Conservation (phyloP, 371 early-diverging fungal genomes). For the Mucor velutinosus region DNA sequence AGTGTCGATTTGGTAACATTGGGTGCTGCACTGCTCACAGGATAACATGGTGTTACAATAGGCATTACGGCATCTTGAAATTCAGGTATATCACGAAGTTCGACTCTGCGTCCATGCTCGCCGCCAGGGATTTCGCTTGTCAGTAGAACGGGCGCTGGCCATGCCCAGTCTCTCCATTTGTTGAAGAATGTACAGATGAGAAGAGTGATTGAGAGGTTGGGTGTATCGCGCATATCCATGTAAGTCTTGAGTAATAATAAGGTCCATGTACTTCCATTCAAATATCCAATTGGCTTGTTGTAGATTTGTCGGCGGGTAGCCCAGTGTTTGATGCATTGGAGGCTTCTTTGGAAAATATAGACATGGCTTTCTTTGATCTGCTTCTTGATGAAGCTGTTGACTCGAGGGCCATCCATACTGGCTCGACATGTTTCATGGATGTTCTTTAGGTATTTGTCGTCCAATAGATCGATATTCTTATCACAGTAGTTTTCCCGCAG, state of each 20-base stretch:
- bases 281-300: constrained; percentile 40
- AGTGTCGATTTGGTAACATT: constrained; percentile 36
- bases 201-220: constrained; percentile 3
- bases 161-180: constrained; percentile 41
- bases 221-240: neutral
- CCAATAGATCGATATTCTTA: constrained; percentile 26
- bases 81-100: constrained; percentile 14
- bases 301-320: constrained; percentile 36
- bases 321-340: constrained; percentile 45
- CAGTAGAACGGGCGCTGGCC: constrained; percentile 40
- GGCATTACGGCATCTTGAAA: constrained; percentile 41
- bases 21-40: constrained; percentile 31
- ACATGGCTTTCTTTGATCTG: constrained; percentile 17
- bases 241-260: constrained; percentile 39
- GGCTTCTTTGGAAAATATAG: constrained; percentile 15
- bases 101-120: constrained; percentile 6
- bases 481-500: constrained; percentile 15
- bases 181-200: constrained; percentile 32
- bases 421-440: constrained; percentile 32
- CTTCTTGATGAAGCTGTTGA: constrained; percentile 26
- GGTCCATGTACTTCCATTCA: constrained; percentile 43
- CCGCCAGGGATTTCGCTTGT: constrained; percentile 32
- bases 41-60: constrained; percentile 48
- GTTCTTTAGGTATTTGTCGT: constrained; percentile 26
- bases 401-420: constrained; percentile 50